Base-by-base conservation (phyloP, 345 rosid species). In the Erucastrum elatum region DNA sequence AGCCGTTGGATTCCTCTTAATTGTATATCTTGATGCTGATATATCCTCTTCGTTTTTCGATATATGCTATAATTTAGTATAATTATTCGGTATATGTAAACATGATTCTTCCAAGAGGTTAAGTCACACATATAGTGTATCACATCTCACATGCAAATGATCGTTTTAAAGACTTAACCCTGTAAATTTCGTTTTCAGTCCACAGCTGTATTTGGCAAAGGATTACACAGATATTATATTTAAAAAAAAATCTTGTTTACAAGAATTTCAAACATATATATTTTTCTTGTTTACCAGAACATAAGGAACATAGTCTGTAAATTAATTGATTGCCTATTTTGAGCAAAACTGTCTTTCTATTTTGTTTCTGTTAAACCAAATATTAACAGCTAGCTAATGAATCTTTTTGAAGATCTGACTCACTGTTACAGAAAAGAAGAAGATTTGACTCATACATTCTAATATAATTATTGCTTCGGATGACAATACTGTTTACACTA, bases 1-100 rank as follows among this genome's bases (percentile, higher is more conserved):
- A 53, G 29, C 81, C 66, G 81, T 70, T 70, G 60, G 75, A 70
- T 77, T 63, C 15, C 13, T 26, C 5, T 9, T 58, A 3, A 8
- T 25, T 26, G 8, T 70, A 2, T 62, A 15, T 64, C n/a, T 15
- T 33, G 27, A 34, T 15, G 8, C 37, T 31, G 51, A 58, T 39
- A 39, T 39, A 8, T 10, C 46, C 21, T 67, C 59, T 58, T n/a
- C 41, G n/a, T 29, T 4, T 27, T 56, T 29, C 25, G 6, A 65
- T 16, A 8, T 62, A 3, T 41, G 26, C 2, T 25, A 5, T 37
- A 37, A 31, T n/a, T 59, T 30, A 4, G 35, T 15, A 64, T 3
- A 34, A 64, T 8, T 64, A 17, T 29, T 58, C 25, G 2, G 25
- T 53, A 74, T 25, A 66, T 75, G 64, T 16, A 37, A 37, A 64